Evolutionary conservation across 768 basidiomycete genomes (phyloP), one percentile per base, ranked within the genome.

Genomic region (Pulveroboletus sp.): DNA sequence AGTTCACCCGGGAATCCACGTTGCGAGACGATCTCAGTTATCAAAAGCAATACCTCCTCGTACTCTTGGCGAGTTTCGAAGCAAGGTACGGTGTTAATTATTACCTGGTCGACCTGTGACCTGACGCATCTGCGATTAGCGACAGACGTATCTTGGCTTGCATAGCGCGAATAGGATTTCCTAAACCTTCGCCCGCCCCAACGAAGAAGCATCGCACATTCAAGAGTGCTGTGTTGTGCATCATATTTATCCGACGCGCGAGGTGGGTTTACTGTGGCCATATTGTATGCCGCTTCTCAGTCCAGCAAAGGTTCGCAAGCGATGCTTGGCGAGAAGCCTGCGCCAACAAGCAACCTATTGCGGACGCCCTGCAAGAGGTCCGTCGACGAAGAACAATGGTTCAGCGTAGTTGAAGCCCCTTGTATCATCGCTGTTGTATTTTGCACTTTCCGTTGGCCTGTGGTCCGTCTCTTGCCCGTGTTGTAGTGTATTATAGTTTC

Each of bases 41-140:
- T 60, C 96, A 98, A 72, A 99, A 99, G 64, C 73, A 78, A 40
- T 97, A 97, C 64, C 75, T 98, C 11, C 71, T 93, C 9, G 69
- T 83, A 3, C 73, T 94, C n/a, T 69, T 96, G 22, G 64, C 78
- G 19, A 76, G 78, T 49, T 81, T 84, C 49, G 85, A 90, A 71
- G 79, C 77, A 60, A 85, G 82, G 89, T 89, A 43, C 41, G 16
- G 22, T 43, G 13, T 11, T n/a, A 48, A 32, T 16, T 1, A 17
- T n/a, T 36, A 32, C 41, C 19, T 4, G 12, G 39, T 39, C 26
- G 31, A 12, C 12, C 3, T 11, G 35, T 10, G 19, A 29, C n/a
- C 50, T 58, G 30, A 62, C 50, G 8, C 8, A 27, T 35, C 16
- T 27, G 35, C 6, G 16, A 17, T 16, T 50, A 87, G 87, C 47